Conservation (phyloP, 352 stramenopile species). For the Phytophthora pistaciae region DNA sequence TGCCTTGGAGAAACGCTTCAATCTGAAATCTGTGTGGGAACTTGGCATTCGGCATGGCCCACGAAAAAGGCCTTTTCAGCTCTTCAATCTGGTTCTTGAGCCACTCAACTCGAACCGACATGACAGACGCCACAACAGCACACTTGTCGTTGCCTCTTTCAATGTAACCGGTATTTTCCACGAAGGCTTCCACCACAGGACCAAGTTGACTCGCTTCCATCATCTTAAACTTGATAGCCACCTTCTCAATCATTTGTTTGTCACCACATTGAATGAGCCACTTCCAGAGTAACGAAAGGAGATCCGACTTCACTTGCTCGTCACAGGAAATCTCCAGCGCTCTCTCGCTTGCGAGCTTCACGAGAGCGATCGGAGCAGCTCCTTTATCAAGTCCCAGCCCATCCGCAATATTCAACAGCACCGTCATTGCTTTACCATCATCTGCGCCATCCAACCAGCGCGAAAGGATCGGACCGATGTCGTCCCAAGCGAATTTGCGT, state of each 20-base stretch:
- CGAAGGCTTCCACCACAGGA: background rate
- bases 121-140: background rate
- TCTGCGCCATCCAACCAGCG: background rate
- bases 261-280: background rate
- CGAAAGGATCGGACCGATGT: background rate
- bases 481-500: background rate
- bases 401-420: background rate
- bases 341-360: background rate
- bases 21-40: background rate
- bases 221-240: background rate
- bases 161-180: background rate
- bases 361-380: background rate
- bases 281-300: background rate
- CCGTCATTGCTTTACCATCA: background rate
- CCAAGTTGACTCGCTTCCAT: background rate
- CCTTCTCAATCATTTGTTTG: background rate
- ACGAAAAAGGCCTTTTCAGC: constrained; percentile 19
- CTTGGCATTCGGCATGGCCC: constrained; percentile 21
- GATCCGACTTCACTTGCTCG: too few relatives aligned
- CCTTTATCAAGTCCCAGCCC: background rate
- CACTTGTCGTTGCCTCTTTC: background rate
- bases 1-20: constrained; percentile 28
- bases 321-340: background rate
- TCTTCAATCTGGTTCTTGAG: constrained; percentile 11
- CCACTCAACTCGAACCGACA: constrained; percentile 11